Base-by-base conservation (phyloP, 2,329 filamentous ascomycete genomes). In the Stagonosporopsis vannaccii region DNA sequence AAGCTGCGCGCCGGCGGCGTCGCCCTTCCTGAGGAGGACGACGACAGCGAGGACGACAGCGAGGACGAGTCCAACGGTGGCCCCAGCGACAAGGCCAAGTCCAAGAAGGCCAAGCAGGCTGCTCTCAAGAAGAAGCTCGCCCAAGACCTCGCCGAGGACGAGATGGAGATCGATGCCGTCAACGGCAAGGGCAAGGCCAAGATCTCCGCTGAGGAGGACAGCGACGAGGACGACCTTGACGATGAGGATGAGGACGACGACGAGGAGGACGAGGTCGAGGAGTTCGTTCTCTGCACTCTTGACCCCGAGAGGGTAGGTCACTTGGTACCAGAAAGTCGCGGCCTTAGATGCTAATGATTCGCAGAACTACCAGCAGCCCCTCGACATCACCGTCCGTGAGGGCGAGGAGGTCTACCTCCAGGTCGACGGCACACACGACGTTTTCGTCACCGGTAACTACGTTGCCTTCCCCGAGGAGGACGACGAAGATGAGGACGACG, bases 361-460 rank as follows among this genome's bases (percentile, higher is more conserved):
- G n/a, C 70, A 98, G 95, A 87, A 91, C 82, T 97, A 90, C 85
- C 95, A 99, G 81, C 96, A 99, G 80, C 81, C 95, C 43, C 87
- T 99, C 57, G 92, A 99, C 79, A 91, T 99, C 78, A 95, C 91
- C 62, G 87, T 99, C 75, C 87, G 86, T 70, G 90, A 97, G 76
- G 86, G 90, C 67, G 95, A 99, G 84, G 87, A 87, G 68, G 89
- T 97, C 65, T 97, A 91, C 84, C 98, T 99, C 83, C 86, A 90
- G 74, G 92, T 96, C 65, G 88, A 86, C 60, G 95, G 95, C 70
- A 95, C 91, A 61, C 92, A 97, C 84, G 87, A 90, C 62, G 84
- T 99, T 72, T 95, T 89, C 81, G 86, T 99, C 58, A 98, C 94
- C 61, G 95, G 95, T 69, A 99, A 99, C 86, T 98, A 97, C 79